Percentiles rank a stretch among this genome's conserved stretches.
These are phyloP conservation scores for Pilatotrama ljubarskyi DNA, from an alignment of 768 basidiomycete genomes.

Conservation along the genomic window DNA sequence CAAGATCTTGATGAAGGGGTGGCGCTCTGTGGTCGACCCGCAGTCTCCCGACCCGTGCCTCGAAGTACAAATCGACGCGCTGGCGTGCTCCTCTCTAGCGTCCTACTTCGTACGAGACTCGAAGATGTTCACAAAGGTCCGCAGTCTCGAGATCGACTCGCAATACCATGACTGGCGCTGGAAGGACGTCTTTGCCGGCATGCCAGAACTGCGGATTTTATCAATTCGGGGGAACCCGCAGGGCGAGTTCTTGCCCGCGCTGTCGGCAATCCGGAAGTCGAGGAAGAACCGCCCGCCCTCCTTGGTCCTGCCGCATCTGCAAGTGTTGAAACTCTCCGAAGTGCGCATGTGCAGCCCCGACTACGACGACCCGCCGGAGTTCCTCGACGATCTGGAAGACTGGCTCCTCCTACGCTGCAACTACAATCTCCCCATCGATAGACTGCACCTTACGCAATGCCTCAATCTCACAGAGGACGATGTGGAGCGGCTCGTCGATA, in stretches of 20 bases:
- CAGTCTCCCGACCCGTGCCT: not conserved
- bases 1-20: not conserved
- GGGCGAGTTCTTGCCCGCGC: constrained; percentile 2
- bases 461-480: constrained; percentile 1
- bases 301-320: not conserved
- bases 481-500: constrained; percentile 3
- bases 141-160: not conserved
- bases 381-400: constrained; percentile 7
- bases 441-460: constrained; percentile 1
- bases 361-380: constrained; percentile 3
- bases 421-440: not conserved
- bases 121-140: not conserved
- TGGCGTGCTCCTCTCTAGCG: not conserved
- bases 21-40: not conserved
- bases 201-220: constrained; percentile 5
- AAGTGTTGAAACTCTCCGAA: not conserved
- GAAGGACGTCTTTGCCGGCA: constrained; percentile 12
- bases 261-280: not conserved
- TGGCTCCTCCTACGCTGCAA: constrained; percentile 11
- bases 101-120: not conserved
- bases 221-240: not conserved
- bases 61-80: constrained; percentile 1
- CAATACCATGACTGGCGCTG: constrained; percentile 3
- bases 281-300: not conserved
- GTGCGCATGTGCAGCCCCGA: not conserved